Percentiles rank a stretch among this genome's conserved stretches.
Evolutionary conservation across 192 early-diverging fungal genomes (phyloP).

Genomic region (Coemansia sp.): DNA sequence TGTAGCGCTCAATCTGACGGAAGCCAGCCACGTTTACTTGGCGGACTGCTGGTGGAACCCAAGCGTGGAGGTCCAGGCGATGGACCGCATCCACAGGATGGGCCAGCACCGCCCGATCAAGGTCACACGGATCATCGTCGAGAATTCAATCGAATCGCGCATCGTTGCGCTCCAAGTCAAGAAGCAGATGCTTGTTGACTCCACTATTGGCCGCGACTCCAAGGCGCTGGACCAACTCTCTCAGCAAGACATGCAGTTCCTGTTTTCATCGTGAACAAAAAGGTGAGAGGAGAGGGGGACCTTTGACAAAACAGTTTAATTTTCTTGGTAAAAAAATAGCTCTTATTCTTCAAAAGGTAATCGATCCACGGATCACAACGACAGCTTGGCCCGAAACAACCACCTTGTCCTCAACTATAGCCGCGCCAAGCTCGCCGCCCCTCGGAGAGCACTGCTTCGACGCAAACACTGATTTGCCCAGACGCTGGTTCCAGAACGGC

Average conservation of each 20-base stretch:
- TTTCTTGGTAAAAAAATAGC: too few species aligned
- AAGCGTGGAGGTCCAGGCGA: constrained; percentile 71
- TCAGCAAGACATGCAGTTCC: constrained; percentile 78
- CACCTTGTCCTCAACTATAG: constrained; percentile 5
- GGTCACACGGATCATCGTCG: constrained; percentile 85
- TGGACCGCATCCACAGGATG: constrained; percentile 93
- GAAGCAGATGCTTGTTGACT: constrained; percentile 85
- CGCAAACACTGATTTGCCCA: constrained; percentile 11
- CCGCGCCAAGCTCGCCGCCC: constrained; percentile 12
- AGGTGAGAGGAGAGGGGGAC: too few species aligned
- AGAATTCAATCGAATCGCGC: constrained; percentile 88
- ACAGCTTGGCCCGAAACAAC: constrained; percentile 15
- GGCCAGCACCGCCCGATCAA: constrained; percentile 89
- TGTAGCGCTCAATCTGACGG: constrained; percentile 89
- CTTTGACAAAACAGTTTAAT: too few species aligned
- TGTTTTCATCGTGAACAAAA: constrained; percentile 81
- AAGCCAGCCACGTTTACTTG: constrained; percentile 81
- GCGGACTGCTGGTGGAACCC: constrained; percentile 70
- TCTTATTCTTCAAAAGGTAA: constrained; percentile 2
- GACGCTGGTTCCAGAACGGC: constrained; percentile 24
- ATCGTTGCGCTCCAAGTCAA: constrained; percentile 92
- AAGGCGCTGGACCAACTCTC: constrained; percentile 70
- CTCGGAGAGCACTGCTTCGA: constrained; percentile 31
- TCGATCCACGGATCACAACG: constrained; percentile 21
- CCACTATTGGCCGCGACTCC: constrained; percentile 82